phyloP scores from a whole-genome alignment of 1,139 yeast species.

The Suhomyces terraborum region DNA sequence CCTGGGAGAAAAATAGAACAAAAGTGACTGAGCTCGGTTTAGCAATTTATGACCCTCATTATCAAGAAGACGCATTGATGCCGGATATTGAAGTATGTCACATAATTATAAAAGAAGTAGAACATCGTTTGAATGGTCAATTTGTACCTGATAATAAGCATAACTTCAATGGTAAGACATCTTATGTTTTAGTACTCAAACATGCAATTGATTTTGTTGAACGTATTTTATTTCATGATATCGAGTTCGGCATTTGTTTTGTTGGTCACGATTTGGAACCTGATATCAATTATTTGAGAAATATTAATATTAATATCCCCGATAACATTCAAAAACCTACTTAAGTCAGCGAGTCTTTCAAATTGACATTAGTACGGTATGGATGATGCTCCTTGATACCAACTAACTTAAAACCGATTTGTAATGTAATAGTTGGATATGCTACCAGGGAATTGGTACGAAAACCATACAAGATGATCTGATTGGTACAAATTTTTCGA shows the following conservation, averaged over 20 bases:
- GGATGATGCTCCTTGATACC: too few species aligned
- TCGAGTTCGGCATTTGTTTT: slow-evolving; percentile 22
- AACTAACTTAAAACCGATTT: too few species aligned
- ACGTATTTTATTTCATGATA: slow-evolving; percentile 43
- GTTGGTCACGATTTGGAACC: slow-evolving; percentile 74
- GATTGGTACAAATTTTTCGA: too few species aligned
- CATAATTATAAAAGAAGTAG: slow-evolving; percentile 54
- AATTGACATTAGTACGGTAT: too few species aligned
- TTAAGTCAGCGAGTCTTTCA: too few species aligned
- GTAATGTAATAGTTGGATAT: too few species aligned
- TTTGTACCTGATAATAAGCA: slow-evolving; percentile 65
- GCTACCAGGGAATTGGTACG: too few species aligned
- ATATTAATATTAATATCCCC: slow-evolving; percentile 52
- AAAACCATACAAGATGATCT: too few species aligned
- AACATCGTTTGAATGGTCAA: slow-evolving; percentile 50
- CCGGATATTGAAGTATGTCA: slow-evolving; percentile 57
- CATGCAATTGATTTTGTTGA: slow-evolving; percentile 45
- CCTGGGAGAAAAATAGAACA: slow-evolving; percentile 52
- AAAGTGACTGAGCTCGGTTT: slow-evolving; percentile 69
- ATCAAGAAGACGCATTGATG: slow-evolving; percentile 36
- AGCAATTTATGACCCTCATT: slow-evolving; percentile 63
- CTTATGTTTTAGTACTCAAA: slow-evolving; percentile 41
- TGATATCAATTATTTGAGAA: slow-evolving; percentile 56
- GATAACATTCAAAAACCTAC: too few species aligned
- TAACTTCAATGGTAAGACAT: slow-evolving; percentile 57